A percentile compares a stretch with the other conserved stretches of the same genome.
These are phyloP conservation scores for Sporothrix euskadiensis DNA, from an alignment of 2,329 filamentous ascomycete genomes.

Conservation along the genomic window DNA sequence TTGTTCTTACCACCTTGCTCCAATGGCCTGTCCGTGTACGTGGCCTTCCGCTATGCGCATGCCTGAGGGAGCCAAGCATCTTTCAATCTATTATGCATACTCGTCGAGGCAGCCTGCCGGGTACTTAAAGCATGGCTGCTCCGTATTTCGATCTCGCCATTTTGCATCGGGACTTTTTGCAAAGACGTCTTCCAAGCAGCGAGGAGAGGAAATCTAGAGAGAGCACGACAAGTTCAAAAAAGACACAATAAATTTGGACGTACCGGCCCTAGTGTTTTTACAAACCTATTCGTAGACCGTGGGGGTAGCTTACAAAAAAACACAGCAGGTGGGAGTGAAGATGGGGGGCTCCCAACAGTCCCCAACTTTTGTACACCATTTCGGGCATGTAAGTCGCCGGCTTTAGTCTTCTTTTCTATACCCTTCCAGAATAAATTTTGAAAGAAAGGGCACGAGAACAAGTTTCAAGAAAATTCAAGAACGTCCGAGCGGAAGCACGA, in stretches of 20 bases:
- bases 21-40: background rate
- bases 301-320: background rate
- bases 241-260: background rate
- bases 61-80: background rate
- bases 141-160: background rate
- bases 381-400: background rate
- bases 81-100: background rate
- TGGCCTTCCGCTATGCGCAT: background rate
- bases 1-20: too few species aligned
- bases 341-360: background rate
- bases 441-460: background rate
- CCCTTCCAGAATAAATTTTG: background rate
- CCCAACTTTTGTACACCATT: background rate
- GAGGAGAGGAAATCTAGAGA: background rate
- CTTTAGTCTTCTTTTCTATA: background rate
- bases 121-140: background rate
- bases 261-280: background rate
- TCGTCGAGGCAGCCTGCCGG: background rate
- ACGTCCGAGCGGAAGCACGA: background rate
- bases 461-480: too few species aligned
- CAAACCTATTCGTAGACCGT: background rate
- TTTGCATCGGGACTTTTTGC: background rate
- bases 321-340: slow-evolving; percentile 14
- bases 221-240: background rate
- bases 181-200: background rate